Evolutionary conservation across 352 stramenopile species (phyloP), one percentile per base, ranked within the genome.

Genomic region (Pythium oligandrum): DNA sequence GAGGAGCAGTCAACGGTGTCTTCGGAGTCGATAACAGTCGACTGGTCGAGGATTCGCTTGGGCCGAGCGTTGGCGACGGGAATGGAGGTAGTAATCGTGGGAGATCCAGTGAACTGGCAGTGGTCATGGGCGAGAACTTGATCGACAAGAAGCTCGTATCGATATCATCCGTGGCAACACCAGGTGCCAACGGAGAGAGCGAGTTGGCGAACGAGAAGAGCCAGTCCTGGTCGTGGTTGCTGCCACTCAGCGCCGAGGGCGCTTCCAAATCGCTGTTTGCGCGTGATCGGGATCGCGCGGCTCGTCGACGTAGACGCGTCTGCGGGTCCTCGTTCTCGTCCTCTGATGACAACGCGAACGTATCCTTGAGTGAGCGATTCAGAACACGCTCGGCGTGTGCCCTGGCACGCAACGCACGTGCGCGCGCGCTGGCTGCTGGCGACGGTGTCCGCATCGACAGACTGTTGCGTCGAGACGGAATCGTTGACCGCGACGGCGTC

Each of bases 201-300:
- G 78, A 78, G 47, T 87, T 86, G 0, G 70, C 78, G 51, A 92
- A 90, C 30, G 81, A 89, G 52, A 91, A 90, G 53, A 92, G 87
- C 37, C 75, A 85, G 57, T 89, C 83, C 37, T 86, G 74, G 40
- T 93, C 79, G 48, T 69, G 68, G 11, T 57, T 66, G 42, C 56
- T 70, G 4, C 63, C 59, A 26, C 57, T 44, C 2, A 71, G 54
- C 66, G 36, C 73, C 78, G 4, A 64, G 78, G 1, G 58, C 68
- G 53, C 67, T 39, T 71, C 73, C 37, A 75, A 64, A 47, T 74
- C 69, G 35, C 48, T 42, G 48, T 43, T n/a, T 31, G 32, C 10
- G 30, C 46, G 7, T 51, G 46, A 39, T 26, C 17, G 17, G 17
- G 17, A 26, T 26, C 17, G 17, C 17, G 17, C 17, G 49, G 36